A percentile compares a stretch with the other conserved stretches of the same genome.
Conservation (phyloP, 2,329 filamentous ascomycete species). For the Calonectria ilicicola region DNA sequence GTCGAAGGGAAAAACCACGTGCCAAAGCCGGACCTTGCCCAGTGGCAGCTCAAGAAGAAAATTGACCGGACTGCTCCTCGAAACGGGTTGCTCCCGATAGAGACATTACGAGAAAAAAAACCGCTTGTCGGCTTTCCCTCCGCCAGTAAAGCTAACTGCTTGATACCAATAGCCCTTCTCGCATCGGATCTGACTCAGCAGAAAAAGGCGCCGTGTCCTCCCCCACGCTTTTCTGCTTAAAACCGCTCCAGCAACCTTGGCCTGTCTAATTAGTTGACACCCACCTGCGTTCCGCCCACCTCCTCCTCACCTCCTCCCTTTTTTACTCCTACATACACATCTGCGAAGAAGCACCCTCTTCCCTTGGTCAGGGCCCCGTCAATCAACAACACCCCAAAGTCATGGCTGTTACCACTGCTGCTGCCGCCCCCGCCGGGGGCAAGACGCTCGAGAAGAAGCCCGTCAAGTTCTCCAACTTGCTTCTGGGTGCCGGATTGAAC, state of each 20-base stretch:
- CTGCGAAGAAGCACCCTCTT: slow-evolving; percentile 87
- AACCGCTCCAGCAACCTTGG: slow-evolving; percentile 14
- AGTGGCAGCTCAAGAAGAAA: neutral
- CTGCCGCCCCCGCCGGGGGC: slow-evolving; percentile 62
- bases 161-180: neutral
- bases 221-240: slow-evolving; percentile 36
- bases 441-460: slow-evolving; percentile 94
- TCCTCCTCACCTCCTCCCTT: slow-evolving; percentile 22
- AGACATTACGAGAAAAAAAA: neutral
- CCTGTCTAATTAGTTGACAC: slow-evolving; percentile 7
- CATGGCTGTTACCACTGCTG: slow-evolving; percentile 73
- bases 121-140: slow-evolving; percentile 24
- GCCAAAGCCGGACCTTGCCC: neutral
- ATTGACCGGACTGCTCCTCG: slow-evolving; percentile 5
- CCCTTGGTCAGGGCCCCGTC: slow-evolving; percentile 98
- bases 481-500: slow-evolving; percentile 94
- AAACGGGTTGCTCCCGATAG: slow-evolving; percentile 9
- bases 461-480: slow-evolving; percentile 99
- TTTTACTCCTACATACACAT: slow-evolving; percentile 28
- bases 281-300: slow-evolving; percentile 20
- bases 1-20: slow-evolving; percentile 13
- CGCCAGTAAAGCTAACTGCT: slow-evolving; percentile 13
- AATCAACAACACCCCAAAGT: slow-evolving; percentile 61
- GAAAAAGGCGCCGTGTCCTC: neutral
- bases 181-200: slow-evolving; percentile 25